phyloP scores from a whole-genome alignment of 768 basidiomycete genomes.

The Termitomyces sp. region DNA sequence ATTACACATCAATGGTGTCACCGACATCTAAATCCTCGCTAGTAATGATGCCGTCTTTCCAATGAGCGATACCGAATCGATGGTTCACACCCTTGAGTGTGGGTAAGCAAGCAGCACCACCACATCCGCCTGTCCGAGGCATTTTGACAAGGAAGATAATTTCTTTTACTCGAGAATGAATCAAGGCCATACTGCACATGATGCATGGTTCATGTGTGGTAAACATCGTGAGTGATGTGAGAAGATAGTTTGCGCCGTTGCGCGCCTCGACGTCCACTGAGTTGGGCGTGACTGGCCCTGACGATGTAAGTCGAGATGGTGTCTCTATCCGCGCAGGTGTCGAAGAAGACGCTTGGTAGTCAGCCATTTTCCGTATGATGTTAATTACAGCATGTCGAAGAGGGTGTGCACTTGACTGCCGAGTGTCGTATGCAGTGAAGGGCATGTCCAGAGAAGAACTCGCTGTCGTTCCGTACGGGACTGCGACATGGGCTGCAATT shows the following conservation, averaged over 20 bases:
- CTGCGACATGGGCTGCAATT: slow-evolving; percentile 66
- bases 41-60: slow-evolving; percentile 34
- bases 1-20: slow-evolving; percentile 33
- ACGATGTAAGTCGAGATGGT: neutral
- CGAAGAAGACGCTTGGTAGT: slow-evolving; percentile 32
- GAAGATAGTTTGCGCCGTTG: slow-evolving; percentile 81
- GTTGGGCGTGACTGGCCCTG: neutral
- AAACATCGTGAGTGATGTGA: slow-evolving; percentile 82
- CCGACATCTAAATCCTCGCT: slow-evolving; percentile 21
- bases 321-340: neutral
- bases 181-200: slow-evolving; percentile 95
- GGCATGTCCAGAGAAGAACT: slow-evolving; percentile 17
- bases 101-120: slow-evolving; percentile 70
- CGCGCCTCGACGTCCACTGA: slow-evolving; percentile 15
- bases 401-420: slow-evolving; percentile 63
- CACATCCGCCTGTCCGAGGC: slow-evolving; percentile 81
- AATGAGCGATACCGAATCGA: slow-evolving; percentile 68
- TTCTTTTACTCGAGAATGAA: slow-evolving; percentile 92
- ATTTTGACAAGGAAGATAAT: slow-evolving; percentile 73
- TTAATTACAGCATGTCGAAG: slow-evolving; percentile 85
- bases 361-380: slow-evolving; percentile 61
- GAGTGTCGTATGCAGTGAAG: slow-evolving; percentile 65
- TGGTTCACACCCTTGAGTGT: slow-evolving; percentile 87
- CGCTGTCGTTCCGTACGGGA: slow-evolving; percentile 29
- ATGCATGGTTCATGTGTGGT: slow-evolving; percentile 95